Base-by-base conservation (phyloP, 441 rosid species). In the Populus trichocarpa region DNA sequence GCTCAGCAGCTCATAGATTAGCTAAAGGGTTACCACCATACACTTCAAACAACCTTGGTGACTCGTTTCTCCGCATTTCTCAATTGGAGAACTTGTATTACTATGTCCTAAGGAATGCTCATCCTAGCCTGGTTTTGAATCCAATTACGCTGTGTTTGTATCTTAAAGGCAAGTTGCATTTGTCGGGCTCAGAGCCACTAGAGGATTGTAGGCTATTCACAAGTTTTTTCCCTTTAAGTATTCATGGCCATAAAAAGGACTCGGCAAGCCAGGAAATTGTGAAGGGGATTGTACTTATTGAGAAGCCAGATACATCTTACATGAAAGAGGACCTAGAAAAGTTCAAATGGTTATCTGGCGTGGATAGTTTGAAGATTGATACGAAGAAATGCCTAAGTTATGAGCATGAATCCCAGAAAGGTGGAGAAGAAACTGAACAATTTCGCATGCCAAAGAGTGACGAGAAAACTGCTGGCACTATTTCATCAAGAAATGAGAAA, bases 211-310 rank as follows among this genome's bases (percentile, higher is more conserved):
- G 67, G 67, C 90, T 86, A 74, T 91, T 89, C 81, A 85, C 86
- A 0, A 70, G 80, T 25, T 86, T 83, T 81, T 90, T 89, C 87
- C 92, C 93, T 0, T 57, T 74, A 46, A 80, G 71, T 33, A 75
- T 90, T 64, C 92, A 90, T 78, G 88, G 67, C 16, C 92, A 86
- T 50, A 91, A 88, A 75, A 82, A 57, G 76, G 86, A 88, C 77
- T 84, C 90, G 0, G 78, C 40, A 12, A 69, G 77, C 73, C 76
- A 61, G 46, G 86, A 86, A 81, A 78, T 89, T 70, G 83, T 90
- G 57, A 90, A 88, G 82, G 96, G 94, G 12, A 78, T 90, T 83
- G 88, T 89, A 76, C 85, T 88, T 40, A 84, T 91, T 23, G 89
- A 88, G 79, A 84, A 91, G 65, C 91, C 92, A 33, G 72, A 22